phyloP scores from a whole-genome alignment of 2,329 filamentous ascomycete species.

The Scytalidium sp. region DNA sequence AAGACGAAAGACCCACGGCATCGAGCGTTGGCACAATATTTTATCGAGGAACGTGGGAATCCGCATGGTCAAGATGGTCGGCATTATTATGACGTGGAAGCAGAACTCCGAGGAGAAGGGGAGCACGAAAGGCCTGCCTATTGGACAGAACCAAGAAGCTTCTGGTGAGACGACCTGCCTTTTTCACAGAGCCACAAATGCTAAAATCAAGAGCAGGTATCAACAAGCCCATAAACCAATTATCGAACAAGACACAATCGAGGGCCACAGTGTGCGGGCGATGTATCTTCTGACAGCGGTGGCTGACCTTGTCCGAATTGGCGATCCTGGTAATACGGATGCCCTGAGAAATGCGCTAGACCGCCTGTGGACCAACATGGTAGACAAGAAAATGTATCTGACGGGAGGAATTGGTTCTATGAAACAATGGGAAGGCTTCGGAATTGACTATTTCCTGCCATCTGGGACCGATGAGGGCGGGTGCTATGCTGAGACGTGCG shows the following conservation, averaged over 20 bases:
- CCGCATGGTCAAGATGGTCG: slow-evolving; percentile 40
- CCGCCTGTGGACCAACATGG: slow-evolving; percentile 55
- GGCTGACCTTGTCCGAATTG: slow-evolving; percentile 46
- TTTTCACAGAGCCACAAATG: not conserved
- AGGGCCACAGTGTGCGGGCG: slow-evolving; percentile 55
- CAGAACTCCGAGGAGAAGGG: slow-evolving; percentile 43
- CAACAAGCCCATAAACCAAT: slow-evolving; percentile 52
- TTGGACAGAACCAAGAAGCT: slow-evolving; percentile 36
- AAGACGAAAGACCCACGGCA: slow-evolving; percentile 32
- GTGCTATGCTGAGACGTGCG: slow-evolving; percentile 58
- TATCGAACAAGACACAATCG: slow-evolving; percentile 45
- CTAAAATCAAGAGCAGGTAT: slow-evolving; percentile 44
- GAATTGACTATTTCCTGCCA: slow-evolving; percentile 51
- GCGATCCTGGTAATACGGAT: slow-evolving; percentile 5
- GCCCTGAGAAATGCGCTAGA: slow-evolving; percentile 29
- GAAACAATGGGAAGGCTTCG: slow-evolving; percentile 56
- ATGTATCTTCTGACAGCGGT: slow-evolving; percentile 56
- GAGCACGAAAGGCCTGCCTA: slow-evolving; percentile 44
- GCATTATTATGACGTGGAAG: slow-evolving; percentile 52
- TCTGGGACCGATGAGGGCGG: slow-evolving; percentile 55
- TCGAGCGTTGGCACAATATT: slow-evolving; percentile 48
- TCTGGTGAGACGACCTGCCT: slow-evolving; percentile 32
- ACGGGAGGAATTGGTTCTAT: slow-evolving; percentile 56
- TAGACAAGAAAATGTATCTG: slow-evolving; percentile 55
- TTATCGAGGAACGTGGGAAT: slow-evolving; percentile 53